Evolutionary conservation across 371 early-diverging fungal species (phyloP).

Genomic region (Mucor circinelloides): DNA sequence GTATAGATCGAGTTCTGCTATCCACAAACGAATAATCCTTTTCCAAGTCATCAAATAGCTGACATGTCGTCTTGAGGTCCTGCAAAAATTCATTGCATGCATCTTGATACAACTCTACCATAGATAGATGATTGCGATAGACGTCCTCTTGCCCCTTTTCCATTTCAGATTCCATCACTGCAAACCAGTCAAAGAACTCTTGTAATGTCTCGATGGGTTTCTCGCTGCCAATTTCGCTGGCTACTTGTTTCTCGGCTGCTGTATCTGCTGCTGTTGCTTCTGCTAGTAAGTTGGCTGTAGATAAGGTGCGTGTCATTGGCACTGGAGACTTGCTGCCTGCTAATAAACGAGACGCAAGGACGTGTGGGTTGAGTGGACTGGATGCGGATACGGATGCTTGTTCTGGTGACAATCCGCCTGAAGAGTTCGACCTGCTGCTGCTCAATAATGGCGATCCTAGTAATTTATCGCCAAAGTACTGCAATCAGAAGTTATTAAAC

Average conservation of each 20-base stretch:
- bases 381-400: not conserved
- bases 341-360: conserved; percentile 27
- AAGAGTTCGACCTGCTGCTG: conserved; percentile 24
- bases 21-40: conserved; percentile 76
- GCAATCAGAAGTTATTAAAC: conserved; percentile 1
- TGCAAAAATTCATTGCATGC: conserved; percentile 62
- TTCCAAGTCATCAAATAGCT: conserved; percentile 62
- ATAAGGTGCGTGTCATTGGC: conserved; percentile 38
- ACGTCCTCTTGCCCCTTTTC: conserved; percentile 85
- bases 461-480: conserved; percentile 33
- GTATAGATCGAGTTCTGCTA: conserved; percentile 71
- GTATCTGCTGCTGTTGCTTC: conserved; percentile 38
- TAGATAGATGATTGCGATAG: conserved; percentile 65
- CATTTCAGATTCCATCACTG: conserved; percentile 76
- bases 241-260: conserved; percentile 34
- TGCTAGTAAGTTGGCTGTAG: conserved; percentile 46
- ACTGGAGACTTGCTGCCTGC: not conserved
- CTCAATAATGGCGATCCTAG: conserved; percentile 24
- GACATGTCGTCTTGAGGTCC: conserved; percentile 55
- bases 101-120: conserved; percentile 50
- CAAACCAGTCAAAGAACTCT: conserved; percentile 91
- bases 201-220: conserved; percentile 81
- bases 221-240: conserved; percentile 35
- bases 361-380: conserved; percentile 33
- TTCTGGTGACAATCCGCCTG: conserved; percentile 46